Evolutionary conservation across 257 asterid genomes (phyloP), one percentile per base, ranked within the genome.

Genomic region (Solanum arcanum): DNA sequence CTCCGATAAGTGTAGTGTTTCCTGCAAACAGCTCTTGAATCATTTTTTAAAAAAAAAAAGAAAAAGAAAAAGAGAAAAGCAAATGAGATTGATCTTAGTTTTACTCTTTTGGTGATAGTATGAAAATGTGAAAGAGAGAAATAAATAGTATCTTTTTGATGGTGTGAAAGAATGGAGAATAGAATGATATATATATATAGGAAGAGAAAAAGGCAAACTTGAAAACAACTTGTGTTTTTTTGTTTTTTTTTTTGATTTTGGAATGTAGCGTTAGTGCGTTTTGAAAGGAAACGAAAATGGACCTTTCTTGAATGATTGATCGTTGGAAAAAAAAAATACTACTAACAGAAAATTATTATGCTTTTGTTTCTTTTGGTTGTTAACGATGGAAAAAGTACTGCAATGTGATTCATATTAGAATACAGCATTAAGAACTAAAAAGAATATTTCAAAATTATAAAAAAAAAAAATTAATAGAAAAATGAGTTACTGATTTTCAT

Each of bases 21-120:
- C 10, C 94, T 18, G 87, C 94, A 8, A 95, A 87, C 77, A 93
- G 92, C 88, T 93, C 98, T 88, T 92, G 97, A 86, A 95, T 94
- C 98, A 95, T 95, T 86, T 85, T 37, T 20, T 9, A 6, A 5
- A 37, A 33, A 33, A 29, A 29, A 84, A 84, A 88, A 83, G 16
- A 77, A 88, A 83, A 16, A 83, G 83, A 76, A 66, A 91, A 88
- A 83, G n/a, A 83, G 83, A 76, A 66, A 91, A 88, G 83, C 83
- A 64, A 88, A 87, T 88, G 87, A 86, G 87, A 69, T 76, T 76
- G 9, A n/a, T 77, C 14, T 59, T 41, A 37, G 1, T 60, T 87
- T 75, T 16, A 42, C 10, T 46, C 27, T 47, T 78, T 78, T 44
- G 87, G 89, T 76, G 85, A 86, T 5, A 37, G 75, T 0, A 47